Conservation (phyloP, 306 rosid species). For the Cicer bijugum region DNA sequence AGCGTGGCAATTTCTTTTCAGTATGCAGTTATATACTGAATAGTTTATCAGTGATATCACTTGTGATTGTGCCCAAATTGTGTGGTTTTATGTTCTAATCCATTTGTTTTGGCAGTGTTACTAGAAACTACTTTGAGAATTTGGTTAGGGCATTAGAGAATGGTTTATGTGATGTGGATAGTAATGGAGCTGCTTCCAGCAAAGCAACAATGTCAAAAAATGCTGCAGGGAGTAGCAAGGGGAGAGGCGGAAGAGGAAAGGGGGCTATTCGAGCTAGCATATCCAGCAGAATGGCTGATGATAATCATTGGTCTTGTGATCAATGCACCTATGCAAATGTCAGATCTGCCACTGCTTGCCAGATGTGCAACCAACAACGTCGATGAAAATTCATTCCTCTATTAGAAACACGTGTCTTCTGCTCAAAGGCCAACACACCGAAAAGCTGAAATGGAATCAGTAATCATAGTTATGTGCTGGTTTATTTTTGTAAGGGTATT, state of each 20-base stretch:
- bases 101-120: conserved; percentile 59
- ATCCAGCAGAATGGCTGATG: conserved; percentile 47
- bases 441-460: conserved; percentile 38
- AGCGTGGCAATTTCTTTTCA: conserved; percentile 16
- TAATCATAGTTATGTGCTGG: conserved; percentile 33
- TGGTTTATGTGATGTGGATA: conserved; percentile 59
- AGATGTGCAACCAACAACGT: conserved; percentile 59
- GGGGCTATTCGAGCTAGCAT: conserved; percentile 42
- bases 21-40: conserved; percentile 12
- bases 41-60: not conserved
- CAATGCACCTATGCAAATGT: conserved; percentile 58
- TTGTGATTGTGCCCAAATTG: not conserved
- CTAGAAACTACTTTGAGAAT: conserved; percentile 70
- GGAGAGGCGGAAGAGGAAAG: conserved; percentile 61
- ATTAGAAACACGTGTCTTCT: conserved; percentile 10
- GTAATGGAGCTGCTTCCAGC: conserved; percentile 62
- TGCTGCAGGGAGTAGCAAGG: conserved; percentile 58
- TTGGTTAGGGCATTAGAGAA: conserved; percentile 73
- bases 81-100: conserved; percentile 30
- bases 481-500: conserved; percentile 46
- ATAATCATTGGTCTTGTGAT: conserved; percentile 53
- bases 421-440: conserved; percentile 31
- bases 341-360: conserved; percentile 49
- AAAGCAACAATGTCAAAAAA: conserved; percentile 58
- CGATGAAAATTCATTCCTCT: conserved; percentile 44